Evolutionary conservation across 441 rosid species (phyloP).

Genomic region (Capsella rubella): DNA sequence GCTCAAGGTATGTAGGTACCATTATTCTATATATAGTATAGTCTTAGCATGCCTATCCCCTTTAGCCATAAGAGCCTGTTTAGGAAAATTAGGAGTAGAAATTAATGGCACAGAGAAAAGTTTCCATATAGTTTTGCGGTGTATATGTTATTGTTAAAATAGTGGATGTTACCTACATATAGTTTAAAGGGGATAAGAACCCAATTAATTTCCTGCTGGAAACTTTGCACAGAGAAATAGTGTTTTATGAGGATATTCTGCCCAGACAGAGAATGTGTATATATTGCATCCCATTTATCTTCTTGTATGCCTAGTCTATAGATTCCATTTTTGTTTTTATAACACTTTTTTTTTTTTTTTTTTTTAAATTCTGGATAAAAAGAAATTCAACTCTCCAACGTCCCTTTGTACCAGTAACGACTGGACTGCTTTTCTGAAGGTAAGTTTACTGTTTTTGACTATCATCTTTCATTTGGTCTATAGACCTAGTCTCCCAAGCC

Average conservation of each 20-base stretch:
- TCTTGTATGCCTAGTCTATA: slow-evolving; percentile 21
- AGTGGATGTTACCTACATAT: no score
- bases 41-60: slow-evolving; percentile 12
- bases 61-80: slow-evolving; percentile 20
- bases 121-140: slow-evolving; percentile 5
- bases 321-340: slow-evolving; percentile 1
- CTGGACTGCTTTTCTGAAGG: slow-evolving; percentile 94
- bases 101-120: neutral
- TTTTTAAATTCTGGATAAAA: slow-evolving; percentile 21
- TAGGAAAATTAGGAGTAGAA: neutral
- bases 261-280: neutral
- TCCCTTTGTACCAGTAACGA: slow-evolving; percentile 73
- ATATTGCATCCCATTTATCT: neutral
- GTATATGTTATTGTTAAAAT: slow-evolving; percentile 30
- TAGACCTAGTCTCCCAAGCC: slow-evolving; percentile 8
- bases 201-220: no score
- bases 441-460: slow-evolving; percentile 41
- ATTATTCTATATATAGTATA: slow-evolving; percentile 21
- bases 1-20: slow-evolving; percentile 65
- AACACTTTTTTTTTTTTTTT: neutral
- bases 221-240: slow-evolving; percentile 19
- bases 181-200: no score
- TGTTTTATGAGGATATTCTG: slow-evolving; percentile 14
- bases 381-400: slow-evolving; percentile 98
- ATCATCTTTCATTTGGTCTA: slow-evolving; percentile 24